Evolutionary conservation across 495 filamentous ascomycete species (phyloP).

Genomic region (Pyrenula massariospora): DNA sequence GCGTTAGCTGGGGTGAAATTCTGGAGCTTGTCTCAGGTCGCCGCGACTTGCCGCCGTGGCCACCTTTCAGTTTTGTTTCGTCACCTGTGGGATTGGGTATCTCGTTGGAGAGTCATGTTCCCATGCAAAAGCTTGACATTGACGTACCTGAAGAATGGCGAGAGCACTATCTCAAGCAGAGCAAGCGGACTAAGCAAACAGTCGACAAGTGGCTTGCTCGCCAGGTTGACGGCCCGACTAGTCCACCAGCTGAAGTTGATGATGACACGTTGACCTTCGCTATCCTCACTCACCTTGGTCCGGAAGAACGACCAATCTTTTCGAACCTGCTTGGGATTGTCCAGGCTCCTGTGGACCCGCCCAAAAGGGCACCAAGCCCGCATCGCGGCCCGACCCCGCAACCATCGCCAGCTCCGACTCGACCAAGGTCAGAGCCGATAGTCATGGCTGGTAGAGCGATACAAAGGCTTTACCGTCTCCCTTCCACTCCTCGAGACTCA

Average conservation of each 20-base stretch:
- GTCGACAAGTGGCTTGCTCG: conserved; percentile 79
- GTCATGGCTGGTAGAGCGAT: conserved; percentile 61
- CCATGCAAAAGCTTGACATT: conserved; percentile 76
- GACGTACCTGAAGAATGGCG: conserved; percentile 86
- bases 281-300: conserved; percentile 75
- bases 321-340: conserved; percentile 64
- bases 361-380: conserved; percentile 23
- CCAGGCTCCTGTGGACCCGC: conserved; percentile 29
- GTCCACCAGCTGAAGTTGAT: conserved; percentile 73
- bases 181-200: conserved; percentile 68
- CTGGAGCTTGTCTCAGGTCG: conserved; percentile 85
- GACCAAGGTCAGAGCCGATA: conserved; percentile 53
- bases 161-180: conserved; percentile 79
- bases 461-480: conserved; percentile 73
- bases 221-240: conserved; percentile 58
- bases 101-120: conserved; percentile 36
- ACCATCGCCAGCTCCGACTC: conserved; percentile 45
- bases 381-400: conserved; percentile 24
- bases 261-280: conserved; percentile 88
- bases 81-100: conserved; percentile 41
- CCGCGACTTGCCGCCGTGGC: conserved; percentile 75
- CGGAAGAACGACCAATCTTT: conserved; percentile 64
- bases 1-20: conserved; percentile 94
- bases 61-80: conserved; percentile 61
- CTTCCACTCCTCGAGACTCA: conserved; percentile 60